Evolutionary conservation across 2,329 filamentous ascomycete genomes (phyloP).

Genomic region (Neoscytalidium dimidiatum): DNA sequence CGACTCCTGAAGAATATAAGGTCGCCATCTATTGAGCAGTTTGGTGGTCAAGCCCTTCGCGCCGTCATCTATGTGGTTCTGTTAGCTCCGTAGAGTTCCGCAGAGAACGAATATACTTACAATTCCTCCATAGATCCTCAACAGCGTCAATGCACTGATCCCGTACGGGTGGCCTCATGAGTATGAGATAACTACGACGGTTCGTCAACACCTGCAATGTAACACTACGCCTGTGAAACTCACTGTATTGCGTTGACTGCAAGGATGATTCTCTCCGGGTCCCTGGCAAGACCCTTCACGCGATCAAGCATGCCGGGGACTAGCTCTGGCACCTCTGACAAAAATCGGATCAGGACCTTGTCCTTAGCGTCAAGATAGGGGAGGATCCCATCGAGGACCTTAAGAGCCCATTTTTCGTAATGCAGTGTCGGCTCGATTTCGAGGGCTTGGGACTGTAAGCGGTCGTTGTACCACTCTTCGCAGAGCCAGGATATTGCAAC

Average conservation of each 20-base stretch:
- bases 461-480: constrained; percentile 98
- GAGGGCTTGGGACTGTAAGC: constrained; percentile 54
- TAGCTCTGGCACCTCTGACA: constrained; percentile 87
- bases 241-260: constrained; percentile 60
- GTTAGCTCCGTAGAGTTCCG: not conserved
- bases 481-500: constrained; percentile 91
- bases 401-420: constrained; percentile 78
- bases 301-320: constrained; percentile 70
- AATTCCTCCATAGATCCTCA: constrained; percentile 59
- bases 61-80: constrained; percentile 41
- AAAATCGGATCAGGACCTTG: constrained; percentile 83
- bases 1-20: constrained; percentile 44
- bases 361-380: constrained; percentile 91
- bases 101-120: constrained; percentile 35
- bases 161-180: constrained; percentile 61
- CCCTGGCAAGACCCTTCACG: constrained; percentile 64
- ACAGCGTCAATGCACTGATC: constrained; percentile 60
- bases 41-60: constrained; percentile 53
- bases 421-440: constrained; percentile 49
- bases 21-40: constrained; percentile 58
- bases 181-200: constrained; percentile 51
- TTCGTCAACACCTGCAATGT: not conserved
- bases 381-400: constrained; percentile 83
- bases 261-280: constrained; percentile 63
- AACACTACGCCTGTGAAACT: constrained; percentile 31